These are phyloP conservation scores for Aspergillus quadricinctus DNA, from an alignment of 2,329 filamentous ascomycete species.

Conservation along the genomic window DNA sequence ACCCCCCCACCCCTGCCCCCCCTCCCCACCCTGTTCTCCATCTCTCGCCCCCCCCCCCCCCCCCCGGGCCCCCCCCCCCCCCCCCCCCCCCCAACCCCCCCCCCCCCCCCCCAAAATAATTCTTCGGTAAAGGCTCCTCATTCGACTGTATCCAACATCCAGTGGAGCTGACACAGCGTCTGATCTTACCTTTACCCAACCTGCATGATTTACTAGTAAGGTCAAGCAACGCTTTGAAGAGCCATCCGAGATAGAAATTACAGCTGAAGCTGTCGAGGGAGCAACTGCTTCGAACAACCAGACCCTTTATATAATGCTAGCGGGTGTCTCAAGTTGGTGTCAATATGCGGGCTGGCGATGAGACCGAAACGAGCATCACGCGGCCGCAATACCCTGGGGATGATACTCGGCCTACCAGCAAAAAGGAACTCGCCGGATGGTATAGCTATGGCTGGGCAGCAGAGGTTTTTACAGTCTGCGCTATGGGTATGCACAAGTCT, in stretches of 20 bases:
- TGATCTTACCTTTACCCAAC: background rate
- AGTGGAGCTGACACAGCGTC: background rate
- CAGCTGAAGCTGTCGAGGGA: background rate
- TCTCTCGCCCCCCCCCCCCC: no score
- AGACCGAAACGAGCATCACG: constrained; percentile 22
- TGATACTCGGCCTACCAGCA: constrained; percentile 82
- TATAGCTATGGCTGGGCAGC: constrained; percentile 96
- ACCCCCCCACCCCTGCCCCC: no score
- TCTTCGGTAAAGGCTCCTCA: background rate
- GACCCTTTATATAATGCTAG: background rate
- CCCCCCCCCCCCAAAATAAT: background rate
- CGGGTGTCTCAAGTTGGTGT: constrained; percentile 30
- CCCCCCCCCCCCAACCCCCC: no score
- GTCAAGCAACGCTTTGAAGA: background rate
- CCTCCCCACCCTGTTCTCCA: no score
- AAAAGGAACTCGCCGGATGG: constrained; percentile 86
- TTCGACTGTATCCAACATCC: background rate
- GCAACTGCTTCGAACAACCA: background rate
- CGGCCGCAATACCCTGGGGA: constrained; percentile 68
- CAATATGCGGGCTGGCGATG: constrained; percentile 31
- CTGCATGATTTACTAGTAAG: background rate
- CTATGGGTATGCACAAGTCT: constrained; percentile 51
- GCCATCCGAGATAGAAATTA: background rate
- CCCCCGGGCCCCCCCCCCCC: no score
- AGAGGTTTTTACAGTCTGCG: constrained; percentile 94